Conservation (phyloP, 805 yeast genomes). For the Torulaspora delbrueckii region DNA sequence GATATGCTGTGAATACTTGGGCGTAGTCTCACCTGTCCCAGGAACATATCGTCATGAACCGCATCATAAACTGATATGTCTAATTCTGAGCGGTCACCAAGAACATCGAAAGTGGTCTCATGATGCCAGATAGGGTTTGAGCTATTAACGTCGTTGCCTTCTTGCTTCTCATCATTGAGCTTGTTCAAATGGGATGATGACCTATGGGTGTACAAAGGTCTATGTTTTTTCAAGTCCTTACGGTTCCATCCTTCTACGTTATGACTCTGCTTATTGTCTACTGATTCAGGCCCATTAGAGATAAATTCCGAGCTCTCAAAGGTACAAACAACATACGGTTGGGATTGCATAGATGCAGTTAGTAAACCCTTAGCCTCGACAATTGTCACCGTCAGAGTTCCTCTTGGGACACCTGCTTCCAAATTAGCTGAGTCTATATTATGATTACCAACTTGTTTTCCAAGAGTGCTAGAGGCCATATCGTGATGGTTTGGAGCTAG, state of each 20-base stretch:
- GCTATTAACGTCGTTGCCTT: slow-evolving; percentile 12
- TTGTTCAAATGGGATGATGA: slow-evolving; percentile 42
- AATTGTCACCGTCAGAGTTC: slow-evolving; percentile 76
- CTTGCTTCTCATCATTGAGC: slow-evolving; percentile 23
- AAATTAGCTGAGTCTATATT: slow-evolving; percentile 4
- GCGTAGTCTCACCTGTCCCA: slow-evolving; percentile 74
- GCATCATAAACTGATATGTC: slow-evolving; percentile 92
- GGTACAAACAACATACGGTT: slow-evolving; percentile 86
- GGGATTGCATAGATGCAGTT: slow-evolving; percentile 51
- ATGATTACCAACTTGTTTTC: neutral
- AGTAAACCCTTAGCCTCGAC: slow-evolving; percentile 71
- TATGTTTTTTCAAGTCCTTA: slow-evolving; percentile 30
- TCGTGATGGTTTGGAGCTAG: neutral
- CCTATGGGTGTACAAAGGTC: slow-evolving; percentile 42
- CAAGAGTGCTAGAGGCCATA: slow-evolving; percentile 1
- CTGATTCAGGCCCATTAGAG: slow-evolving; percentile 65
- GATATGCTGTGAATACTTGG: slow-evolving; percentile 46
- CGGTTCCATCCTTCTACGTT: slow-evolving; percentile 10
- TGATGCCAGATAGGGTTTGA: slow-evolving; percentile 83
- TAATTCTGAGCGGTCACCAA: slow-evolving; percentile 75
- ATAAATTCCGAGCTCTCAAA: slow-evolving; percentile 89
- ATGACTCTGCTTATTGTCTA: slow-evolving; percentile 31
- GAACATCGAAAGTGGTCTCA: slow-evolving; percentile 87
- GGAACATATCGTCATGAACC: slow-evolving; percentile 69
- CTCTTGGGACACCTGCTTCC: slow-evolving; percentile 52